These are phyloP conservation scores for Annulohypoxylon nitens DNA, from an alignment of 495 filamentous ascomycete genomes.

Conservation along the genomic window DNA sequence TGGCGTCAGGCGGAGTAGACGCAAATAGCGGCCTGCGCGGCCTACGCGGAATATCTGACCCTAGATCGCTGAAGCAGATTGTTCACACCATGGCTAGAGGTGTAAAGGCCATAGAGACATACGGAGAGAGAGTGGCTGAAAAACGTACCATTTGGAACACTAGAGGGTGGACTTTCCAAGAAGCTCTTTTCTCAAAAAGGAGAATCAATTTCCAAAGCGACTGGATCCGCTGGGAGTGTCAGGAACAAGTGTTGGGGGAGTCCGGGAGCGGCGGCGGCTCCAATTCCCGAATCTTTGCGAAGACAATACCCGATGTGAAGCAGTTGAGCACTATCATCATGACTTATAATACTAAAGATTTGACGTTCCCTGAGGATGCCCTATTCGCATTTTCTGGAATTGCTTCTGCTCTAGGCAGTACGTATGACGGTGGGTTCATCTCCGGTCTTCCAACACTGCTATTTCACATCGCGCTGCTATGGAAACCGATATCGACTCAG, in stretches of 20 bases:
- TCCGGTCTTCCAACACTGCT: not conserved
- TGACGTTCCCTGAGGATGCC: not conserved
- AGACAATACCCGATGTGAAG: not conserved
- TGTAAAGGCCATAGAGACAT: not conserved
- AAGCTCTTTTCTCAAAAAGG: conserved; percentile 35
- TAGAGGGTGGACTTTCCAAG: conserved; percentile 48
- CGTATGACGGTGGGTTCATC: not conserved
- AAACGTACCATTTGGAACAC: conserved; percentile 38
- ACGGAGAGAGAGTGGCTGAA: not conserved
- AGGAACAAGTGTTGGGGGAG: not conserved
- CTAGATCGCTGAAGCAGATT: not conserved
- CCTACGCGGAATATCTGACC: conserved; percentile 19
- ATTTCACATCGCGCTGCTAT: not conserved
- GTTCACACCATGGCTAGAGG: not conserved
- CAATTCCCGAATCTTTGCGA: not conserved
- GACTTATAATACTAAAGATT: not conserved
- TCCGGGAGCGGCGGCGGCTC: not conserved
- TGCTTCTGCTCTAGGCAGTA: not conserved
- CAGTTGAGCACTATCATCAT: not conserved
- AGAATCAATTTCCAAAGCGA: not conserved
- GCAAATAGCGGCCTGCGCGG: conserved; percentile 47
- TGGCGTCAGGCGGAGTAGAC: conserved; percentile 40
- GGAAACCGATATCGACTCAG: not conserved
- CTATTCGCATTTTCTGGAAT: not conserved
- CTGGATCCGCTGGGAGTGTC: not conserved